These are phyloP conservation scores for Candida vartiovaarae DNA, from an alignment of 805 yeast genomes.

Conservation along the genomic window DNA sequence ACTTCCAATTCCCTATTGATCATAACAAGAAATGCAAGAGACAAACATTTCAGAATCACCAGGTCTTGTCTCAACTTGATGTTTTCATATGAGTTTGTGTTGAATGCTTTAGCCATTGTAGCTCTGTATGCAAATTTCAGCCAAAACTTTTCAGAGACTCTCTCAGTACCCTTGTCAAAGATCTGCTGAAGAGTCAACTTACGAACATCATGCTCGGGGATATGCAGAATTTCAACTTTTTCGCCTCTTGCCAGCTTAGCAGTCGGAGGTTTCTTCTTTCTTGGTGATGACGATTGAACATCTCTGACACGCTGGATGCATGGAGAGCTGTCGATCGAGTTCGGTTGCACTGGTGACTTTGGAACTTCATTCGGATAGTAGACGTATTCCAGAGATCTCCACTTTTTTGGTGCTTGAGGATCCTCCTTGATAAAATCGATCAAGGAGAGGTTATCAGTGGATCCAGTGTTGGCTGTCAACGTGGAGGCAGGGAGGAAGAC, in stretches of 20 bases:
- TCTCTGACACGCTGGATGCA: slow-evolving; percentile 10
- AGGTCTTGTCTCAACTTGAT: slow-evolving; percentile 50
- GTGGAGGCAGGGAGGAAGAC: slow-evolving; percentile 44
- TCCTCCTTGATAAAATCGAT: slow-evolving; percentile 39
- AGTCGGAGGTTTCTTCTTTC: slow-evolving; percentile 13
- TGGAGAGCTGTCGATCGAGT: slow-evolving; percentile 10
- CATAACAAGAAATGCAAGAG: slow-evolving; percentile 58
- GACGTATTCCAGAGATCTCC: slow-evolving; percentile 49
- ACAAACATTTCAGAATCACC: slow-evolving; percentile 54
- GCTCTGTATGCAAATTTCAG: slow-evolving; percentile 56
- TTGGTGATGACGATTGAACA: slow-evolving; percentile 14
- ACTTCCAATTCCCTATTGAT: slow-evolving; percentile 51
- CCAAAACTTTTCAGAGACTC: slow-evolving; percentile 58
- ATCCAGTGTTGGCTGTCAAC: slow-evolving; percentile 26
- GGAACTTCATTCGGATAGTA: slow-evolving; percentile 31
- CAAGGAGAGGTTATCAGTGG: slow-evolving; percentile 35
- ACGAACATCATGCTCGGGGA: slow-evolving; percentile 52
- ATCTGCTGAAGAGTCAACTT: slow-evolving; percentile 53
- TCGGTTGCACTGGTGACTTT: background rate
- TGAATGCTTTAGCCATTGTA: slow-evolving; percentile 66
- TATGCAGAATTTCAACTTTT: slow-evolving; percentile 43
- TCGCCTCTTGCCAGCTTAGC: slow-evolving; percentile 16
- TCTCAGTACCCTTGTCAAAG: slow-evolving; percentile 49
- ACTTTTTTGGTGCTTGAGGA: slow-evolving; percentile 43
- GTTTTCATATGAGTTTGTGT: slow-evolving; percentile 45